Evolutionary conservation across 2,329 filamentous ascomycete species (phyloP).

Genomic region (Chrysoporthe cubensis): DNA sequence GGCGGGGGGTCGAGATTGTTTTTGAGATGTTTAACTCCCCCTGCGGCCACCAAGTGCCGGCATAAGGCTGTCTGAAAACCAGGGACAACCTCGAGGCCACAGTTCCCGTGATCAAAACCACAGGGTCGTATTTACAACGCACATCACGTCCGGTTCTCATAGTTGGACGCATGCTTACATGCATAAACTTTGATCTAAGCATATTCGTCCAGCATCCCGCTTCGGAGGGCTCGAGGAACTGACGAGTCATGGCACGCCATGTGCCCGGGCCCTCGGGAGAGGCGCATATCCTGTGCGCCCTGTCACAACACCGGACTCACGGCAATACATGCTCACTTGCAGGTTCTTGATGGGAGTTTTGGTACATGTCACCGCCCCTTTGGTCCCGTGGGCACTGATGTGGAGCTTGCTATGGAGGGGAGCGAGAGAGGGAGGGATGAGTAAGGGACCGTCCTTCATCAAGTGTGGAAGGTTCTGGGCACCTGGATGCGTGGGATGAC

Average conservation of each 20-base stretch:
- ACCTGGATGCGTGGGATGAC: not conserved
- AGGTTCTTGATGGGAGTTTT: not conserved
- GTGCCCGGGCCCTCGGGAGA: slow-evolving; percentile 24
- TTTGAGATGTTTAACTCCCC: not conserved
- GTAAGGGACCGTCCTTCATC: slow-evolving; percentile 27
- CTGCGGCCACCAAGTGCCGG: slow-evolving; percentile 1
- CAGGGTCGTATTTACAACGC: not conserved
- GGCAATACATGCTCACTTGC: slow-evolving; percentile 16
- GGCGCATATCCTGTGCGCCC: slow-evolving; percentile 22
- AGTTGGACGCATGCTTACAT: not conserved
- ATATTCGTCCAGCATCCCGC: not conserved
- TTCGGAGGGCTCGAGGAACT: slow-evolving; percentile 14
- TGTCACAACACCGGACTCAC: slow-evolving; percentile 22
- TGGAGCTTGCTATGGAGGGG: not conserved
- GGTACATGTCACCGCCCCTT: not conserved
- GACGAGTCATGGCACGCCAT: slow-evolving; percentile 24
- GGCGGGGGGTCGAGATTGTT: not conserved
- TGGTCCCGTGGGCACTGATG: not conserved
- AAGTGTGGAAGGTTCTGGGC: slow-evolving; percentile 14
- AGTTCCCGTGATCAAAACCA: slow-evolving; percentile 3
- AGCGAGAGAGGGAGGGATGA: not conserved
- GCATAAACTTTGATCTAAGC: not conserved
- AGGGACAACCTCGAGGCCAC: not conserved
- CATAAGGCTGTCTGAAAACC: slow-evolving; percentile 5
- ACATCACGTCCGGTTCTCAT: not conserved